These are phyloP conservation scores for Solanum etuberosum DNA, from an alignment of 257 asterid genomes.

Conservation along the genomic window DNA sequence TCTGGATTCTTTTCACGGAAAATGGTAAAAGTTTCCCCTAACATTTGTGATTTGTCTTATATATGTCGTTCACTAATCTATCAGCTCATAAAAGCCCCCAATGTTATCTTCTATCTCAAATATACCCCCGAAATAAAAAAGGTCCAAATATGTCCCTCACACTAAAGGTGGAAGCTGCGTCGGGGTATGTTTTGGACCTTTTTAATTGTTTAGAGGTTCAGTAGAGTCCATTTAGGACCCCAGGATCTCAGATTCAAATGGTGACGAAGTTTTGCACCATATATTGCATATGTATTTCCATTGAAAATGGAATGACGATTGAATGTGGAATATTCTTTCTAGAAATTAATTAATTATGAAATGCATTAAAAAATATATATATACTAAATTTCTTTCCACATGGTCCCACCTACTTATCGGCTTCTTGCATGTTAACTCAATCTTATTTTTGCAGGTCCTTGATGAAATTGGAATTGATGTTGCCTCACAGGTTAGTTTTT, in stretches of 20 bases:
- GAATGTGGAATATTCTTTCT: neutral
- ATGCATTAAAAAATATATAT: neutral
- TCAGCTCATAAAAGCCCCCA: neutral
- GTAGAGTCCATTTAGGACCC: neutral
- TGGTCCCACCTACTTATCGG: neutral
- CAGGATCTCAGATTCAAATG: neutral
- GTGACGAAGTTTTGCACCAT: neutral
- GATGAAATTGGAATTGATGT: conserved; percentile 90
- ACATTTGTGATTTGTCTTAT: neutral
- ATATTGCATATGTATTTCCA: neutral
- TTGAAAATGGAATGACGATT: neutral
- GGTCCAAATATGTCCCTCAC: neutral
- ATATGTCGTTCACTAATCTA: neutral
- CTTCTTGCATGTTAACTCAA: neutral
- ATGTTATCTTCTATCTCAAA: neutral
- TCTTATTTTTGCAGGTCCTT: conserved; percentile 49
- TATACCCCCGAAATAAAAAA: neutral
- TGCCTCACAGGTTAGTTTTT: conserved; percentile 76
- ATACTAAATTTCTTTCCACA: neutral
- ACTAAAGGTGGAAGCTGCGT: neutral
- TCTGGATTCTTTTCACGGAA: neutral
- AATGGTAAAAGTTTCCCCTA: neutral
- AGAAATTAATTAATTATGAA: neutral
- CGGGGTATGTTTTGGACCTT: neutral
- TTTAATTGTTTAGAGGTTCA: neutral